Percentiles rank a stretch among this genome's conserved stretches.
phyloP scores from a whole-genome alignment of 176 grass and related monocot genomes.

The Lolium multiflorum region DNA sequence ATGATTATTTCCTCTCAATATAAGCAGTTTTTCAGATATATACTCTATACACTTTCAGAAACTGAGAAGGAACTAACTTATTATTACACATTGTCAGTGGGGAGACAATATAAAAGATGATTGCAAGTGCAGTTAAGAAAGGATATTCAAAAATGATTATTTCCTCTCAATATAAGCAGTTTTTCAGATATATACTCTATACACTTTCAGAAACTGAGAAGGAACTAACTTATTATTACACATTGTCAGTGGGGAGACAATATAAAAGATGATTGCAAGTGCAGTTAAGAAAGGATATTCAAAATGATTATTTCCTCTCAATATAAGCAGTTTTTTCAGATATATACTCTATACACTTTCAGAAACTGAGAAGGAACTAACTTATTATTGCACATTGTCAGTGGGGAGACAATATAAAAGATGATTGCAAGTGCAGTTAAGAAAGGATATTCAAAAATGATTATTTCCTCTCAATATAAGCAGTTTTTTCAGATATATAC shows the following conservation, averaged over 20 bases:
- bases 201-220: not conserved
- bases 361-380: not conserved
- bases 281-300: not conserved
- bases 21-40: slow-evolving; percentile 11
- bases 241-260: not conserved
- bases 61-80: not conserved
- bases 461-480: not conserved
- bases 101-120: not conserved
- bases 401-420: not conserved
- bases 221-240: not conserved
- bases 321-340: slow-evolving; percentile 14
- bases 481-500: not conserved
- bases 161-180: not conserved
- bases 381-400: not conserved
- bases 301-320: not conserved
- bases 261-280: not conserved
- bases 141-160: not conserved
- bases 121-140: slow-evolving; percentile 1
- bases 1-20: not conserved
- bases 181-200: not conserved
- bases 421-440: not conserved
- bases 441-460: not conserved
- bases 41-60: not conserved
- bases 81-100: not conserved
- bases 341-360: not conserved